phyloP scores from a whole-genome alignment of 139 green algal genomes.

The Mesostigma viride region DNA sequence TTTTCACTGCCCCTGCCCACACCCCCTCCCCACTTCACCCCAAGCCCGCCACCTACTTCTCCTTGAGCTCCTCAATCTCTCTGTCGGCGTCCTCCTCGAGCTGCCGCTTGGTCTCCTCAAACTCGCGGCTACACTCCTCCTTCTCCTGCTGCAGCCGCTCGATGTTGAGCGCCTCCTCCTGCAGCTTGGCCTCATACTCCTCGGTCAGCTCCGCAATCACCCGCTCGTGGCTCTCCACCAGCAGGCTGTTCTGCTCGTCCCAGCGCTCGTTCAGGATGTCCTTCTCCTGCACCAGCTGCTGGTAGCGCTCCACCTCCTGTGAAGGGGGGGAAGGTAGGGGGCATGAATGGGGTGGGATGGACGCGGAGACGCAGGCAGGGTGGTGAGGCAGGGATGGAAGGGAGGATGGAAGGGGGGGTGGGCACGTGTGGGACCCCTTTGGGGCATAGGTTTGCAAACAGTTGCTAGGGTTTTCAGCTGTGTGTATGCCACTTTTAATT shows the following conservation, averaged over 20 bases:
- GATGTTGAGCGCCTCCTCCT: conserved; percentile 47
- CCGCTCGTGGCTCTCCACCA: conserved; percentile 69
- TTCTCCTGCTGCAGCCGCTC: conserved; percentile 49
- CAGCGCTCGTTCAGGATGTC: conserved; percentile 59
- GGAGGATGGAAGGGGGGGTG: no score
- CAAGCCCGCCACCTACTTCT: conserved; percentile 22
- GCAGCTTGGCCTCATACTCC: conserved; percentile 66
- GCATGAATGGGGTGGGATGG: conserved; percentile 48
- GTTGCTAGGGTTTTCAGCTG: no score
- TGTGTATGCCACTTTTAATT: no score
- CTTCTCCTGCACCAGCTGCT: conserved; percentile 54
- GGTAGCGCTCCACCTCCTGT: conserved; percentile 80
- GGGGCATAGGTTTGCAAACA: no score
- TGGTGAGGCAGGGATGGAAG: no score
- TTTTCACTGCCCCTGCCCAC: background rate
- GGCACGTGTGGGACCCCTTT: no score
- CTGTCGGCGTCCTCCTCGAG: conserved; percentile 78
- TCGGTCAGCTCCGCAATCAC: conserved; percentile 67
- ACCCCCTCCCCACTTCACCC: background rate
- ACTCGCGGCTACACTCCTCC: conserved; percentile 27
- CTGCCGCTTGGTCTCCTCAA: conserved; percentile 69
- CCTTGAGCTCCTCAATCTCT: conserved; percentile 83
- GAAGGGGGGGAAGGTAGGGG: no score
- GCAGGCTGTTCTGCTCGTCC: conserved; percentile 69
- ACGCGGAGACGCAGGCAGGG: background rate